phyloP scores from a whole-genome alignment of 2,329 filamentous ascomycete species.

The Botrytis pseudocinerea region DNA sequence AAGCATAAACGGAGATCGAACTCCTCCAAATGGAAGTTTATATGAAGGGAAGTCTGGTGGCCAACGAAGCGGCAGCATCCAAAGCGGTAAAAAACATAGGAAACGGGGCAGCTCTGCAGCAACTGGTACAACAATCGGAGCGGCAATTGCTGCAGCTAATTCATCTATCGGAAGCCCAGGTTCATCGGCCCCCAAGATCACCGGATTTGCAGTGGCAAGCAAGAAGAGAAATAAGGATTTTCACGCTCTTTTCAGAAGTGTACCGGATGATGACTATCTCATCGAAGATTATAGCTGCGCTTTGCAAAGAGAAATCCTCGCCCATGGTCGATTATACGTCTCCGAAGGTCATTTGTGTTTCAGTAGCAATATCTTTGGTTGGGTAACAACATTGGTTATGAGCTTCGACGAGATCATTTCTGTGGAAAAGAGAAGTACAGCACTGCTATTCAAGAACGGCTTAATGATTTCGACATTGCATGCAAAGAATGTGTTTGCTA shows the following conservation, averaged over 20 bases:
- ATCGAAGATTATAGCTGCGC: slow-evolving; percentile 99
- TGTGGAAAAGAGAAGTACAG: slow-evolving; percentile 94
- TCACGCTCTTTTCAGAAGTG: slow-evolving; percentile 89
- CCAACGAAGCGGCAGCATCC: slow-evolving; percentile 63
- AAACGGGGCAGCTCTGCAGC: slow-evolving; percentile 80
- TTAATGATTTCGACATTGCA: slow-evolving; percentile 96
- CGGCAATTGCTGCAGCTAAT: slow-evolving; percentile 70
- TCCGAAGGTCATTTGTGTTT: slow-evolving; percentile 98
- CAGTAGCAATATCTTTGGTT: slow-evolving; percentile 97
- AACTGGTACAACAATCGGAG: slow-evolving; percentile 60
- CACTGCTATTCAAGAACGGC: slow-evolving; percentile 93
- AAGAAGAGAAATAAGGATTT: slow-evolving; percentile 97
- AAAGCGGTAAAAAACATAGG: slow-evolving; percentile 59
- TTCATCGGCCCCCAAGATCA: slow-evolving; percentile 69
- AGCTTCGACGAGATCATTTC: slow-evolving; percentile 98
- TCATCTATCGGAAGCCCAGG: slow-evolving; percentile 66
- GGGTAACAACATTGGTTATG: slow-evolving; percentile 96
- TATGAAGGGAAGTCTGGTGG: slow-evolving; percentile 59
- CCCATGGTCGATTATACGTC: slow-evolving; percentile 91
- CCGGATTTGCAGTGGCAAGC: slow-evolving; percentile 92
- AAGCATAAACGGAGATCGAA: slow-evolving; percentile 56
- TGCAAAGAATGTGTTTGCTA: slow-evolving; percentile 93
- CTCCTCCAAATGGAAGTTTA: slow-evolving; percentile 65
- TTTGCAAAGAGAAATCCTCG: slow-evolving; percentile 89
- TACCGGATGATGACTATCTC: slow-evolving; percentile 95